Evolutionary conservation across 441 rosid species (phyloP).

Genomic region (Euphorbia celastroides): DNA sequence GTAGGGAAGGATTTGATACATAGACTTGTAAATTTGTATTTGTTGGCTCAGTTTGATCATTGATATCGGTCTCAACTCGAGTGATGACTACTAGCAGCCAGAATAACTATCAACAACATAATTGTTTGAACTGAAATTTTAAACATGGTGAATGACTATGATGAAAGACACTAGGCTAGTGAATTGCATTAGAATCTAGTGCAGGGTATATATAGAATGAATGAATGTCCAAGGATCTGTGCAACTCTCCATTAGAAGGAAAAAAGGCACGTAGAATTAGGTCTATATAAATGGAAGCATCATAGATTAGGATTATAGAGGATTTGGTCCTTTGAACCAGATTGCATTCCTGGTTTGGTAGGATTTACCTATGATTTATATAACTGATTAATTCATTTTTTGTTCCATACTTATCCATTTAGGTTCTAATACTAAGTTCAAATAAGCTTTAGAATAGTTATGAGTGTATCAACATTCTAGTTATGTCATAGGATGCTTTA

Average conservation of each 20-base stretch:
- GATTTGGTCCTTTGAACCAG: neutral
- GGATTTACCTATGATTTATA: neutral
- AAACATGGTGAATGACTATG: neutral
- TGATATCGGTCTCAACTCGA: neutral
- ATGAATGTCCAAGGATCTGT: neutral
- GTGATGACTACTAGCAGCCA: neutral
- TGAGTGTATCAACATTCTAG: too few relatives aligned
- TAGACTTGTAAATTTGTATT: neutral
- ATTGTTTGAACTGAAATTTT: neutral
- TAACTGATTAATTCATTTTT: neutral
- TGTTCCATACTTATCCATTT: too few relatives aligned
- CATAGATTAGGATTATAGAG: neutral
- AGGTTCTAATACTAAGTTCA: too few relatives aligned
- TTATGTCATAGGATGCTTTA: too few relatives aligned
- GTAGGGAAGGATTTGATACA: too few relatives aligned
- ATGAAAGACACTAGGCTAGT: neutral
- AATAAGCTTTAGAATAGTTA: too few relatives aligned
- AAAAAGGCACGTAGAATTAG: neutral
- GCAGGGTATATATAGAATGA: neutral
- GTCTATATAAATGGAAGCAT: neutral
- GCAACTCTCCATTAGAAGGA: neutral
- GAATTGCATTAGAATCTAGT: neutral
- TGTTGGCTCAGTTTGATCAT: neutral
- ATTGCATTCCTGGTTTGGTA: neutral
- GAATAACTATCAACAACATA: neutral